Evolutionary conservation across 148 eudicot species (phyloP).

Genomic region (Arctostaphylos glauca): DNA sequence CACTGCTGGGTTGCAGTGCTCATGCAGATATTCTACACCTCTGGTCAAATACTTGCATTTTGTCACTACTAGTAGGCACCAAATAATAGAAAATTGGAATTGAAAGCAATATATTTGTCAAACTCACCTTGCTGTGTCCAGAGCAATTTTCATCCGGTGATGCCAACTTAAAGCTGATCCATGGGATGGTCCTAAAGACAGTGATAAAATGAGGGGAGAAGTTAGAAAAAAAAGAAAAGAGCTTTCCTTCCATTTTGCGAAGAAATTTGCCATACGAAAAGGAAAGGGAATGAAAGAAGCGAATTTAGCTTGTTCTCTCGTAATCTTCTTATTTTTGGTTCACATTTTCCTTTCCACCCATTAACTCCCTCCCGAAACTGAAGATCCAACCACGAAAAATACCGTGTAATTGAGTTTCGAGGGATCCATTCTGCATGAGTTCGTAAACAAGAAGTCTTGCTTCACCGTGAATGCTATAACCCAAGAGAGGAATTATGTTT

Average conservation of each 20-base stretch:
- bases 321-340: background rate
- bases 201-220: background rate
- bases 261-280: background rate
- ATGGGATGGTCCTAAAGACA: constrained; percentile 47
- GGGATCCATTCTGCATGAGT: constrained; percentile 60
- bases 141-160: constrained; percentile 62
- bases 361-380: background rate
- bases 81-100: background rate
- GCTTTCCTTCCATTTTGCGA: background rate
- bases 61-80: constrained; percentile 8
- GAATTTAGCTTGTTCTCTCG: background rate
- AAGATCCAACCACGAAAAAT: constrained; percentile 10
- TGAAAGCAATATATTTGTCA: background rate
- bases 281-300: background rate
- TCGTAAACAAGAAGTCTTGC: constrained; percentile 55
- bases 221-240: background rate
- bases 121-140: constrained; percentile 63
- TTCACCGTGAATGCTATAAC: constrained; percentile 59
- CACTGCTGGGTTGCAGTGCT: constrained; percentile 69
- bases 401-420: constrained; percentile 67
- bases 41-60: constrained; percentile 40
- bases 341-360: background rate
- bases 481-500: constrained; percentile 52
- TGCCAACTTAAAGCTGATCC: constrained; percentile 68
- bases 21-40: constrained; percentile 77